These are phyloP conservation scores for Coleophoma eucalyptorum DNA, from an alignment of 2,329 filamentous ascomycete genomes.

Conservation along the genomic window DNA sequence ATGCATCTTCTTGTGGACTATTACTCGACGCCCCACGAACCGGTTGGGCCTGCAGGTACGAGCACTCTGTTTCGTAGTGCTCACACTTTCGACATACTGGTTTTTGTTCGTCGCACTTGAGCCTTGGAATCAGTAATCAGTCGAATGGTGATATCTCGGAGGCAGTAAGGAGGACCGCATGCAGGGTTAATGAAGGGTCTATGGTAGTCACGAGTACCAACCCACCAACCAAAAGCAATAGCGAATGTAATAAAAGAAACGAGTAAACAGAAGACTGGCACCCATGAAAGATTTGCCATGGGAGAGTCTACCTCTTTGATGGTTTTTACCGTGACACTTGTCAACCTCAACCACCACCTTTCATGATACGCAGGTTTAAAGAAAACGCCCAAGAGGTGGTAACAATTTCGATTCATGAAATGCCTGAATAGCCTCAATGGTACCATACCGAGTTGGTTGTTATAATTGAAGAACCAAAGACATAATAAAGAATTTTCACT, in stretches of 20 bases:
- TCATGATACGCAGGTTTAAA: no score
- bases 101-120: constrained; percentile 25
- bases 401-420: no score
- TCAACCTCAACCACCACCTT: no score
- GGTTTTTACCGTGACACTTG: no score
- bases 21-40: constrained; percentile 3
- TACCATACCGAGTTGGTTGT: no score
- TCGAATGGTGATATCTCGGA: not conserved
- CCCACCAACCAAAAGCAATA: not conserved
- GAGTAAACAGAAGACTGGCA: no score
- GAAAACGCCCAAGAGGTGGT: no score
- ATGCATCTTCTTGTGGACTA: not conserved
- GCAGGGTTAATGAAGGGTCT: not conserved
- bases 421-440: no score
- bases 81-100: constrained; percentile 22
- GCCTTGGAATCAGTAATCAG: not conserved
- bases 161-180: not conserved
- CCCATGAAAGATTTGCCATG: no score
- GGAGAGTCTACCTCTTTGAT: no score
- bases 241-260: not conserved
- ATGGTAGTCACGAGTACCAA: not conserved
- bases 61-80: constrained; percentile 19
- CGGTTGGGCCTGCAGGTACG: constrained; percentile 24
- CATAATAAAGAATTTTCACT: no score
- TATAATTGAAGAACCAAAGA: no score